Evolutionary conservation across 2,329 filamentous ascomycete genomes (phyloP), one percentile per base, ranked within the genome.

Genomic region (Claviceps arundinis): DNA sequence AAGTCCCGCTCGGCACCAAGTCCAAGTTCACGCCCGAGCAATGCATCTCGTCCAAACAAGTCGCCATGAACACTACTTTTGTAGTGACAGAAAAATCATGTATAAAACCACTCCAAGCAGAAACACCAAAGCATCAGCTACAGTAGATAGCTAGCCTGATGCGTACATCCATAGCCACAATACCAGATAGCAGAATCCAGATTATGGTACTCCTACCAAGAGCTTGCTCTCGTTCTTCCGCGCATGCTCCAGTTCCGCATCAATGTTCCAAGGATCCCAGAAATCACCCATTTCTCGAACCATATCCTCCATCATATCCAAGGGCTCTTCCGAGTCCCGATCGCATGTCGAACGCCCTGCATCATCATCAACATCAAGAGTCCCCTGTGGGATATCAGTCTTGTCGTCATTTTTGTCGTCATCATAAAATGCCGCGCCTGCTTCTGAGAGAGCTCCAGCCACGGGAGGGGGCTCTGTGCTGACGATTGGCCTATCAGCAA

Each of bases 401-500:
- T 44, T 41, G 26, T 43, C n/a, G 11, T 49, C 11, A 37, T 43
- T 16, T 19, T 44, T 41, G 26, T 43, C n/a, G 14, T 51, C 7
- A 37, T 43, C 26, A 11, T 16, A 17, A 5, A 4, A 19, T 17
- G 55, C n/a, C 9, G 58, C 52, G 24, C 66, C 63, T 3, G 59
- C 57, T 19, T 56, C 48, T 45, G 62, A 40, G 19, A 62, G 62
- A 2, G 52, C 56, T 37, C 61, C 58, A 11, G 58, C 63, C 59
- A 63, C 63, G 11, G 57, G 59, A 34, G 56, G 52, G 11, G 56
- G 53, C n/a, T 55, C 52, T n/a, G 62, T 61, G 40, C 60, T 62
- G 22, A 51, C 9, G 52, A 57, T 37, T 57, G 71, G 75, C 13
- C 62, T 65, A 17, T 67, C 69, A 4, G 71, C 72, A 2, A 74